A percentile compares a stretch with the other conserved stretches of the same genome.
Evolutionary conservation across 345 rosid species (phyloP).

Genomic region (Eucalyptus camaldulensis): DNA sequence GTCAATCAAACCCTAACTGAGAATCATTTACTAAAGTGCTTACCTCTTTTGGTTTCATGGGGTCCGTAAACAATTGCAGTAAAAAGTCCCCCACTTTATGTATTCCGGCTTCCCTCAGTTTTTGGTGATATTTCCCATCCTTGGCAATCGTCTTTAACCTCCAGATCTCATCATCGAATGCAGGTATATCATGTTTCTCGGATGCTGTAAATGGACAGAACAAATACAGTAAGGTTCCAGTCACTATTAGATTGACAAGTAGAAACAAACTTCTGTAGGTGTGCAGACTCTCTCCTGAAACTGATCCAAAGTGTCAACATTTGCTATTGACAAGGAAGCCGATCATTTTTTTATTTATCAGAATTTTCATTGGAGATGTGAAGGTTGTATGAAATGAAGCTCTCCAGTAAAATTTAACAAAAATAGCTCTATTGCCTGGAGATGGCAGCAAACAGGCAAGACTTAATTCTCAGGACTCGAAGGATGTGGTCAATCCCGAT

Average conservation of each 20-base stretch:
- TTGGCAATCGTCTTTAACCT: conserved; percentile 90
- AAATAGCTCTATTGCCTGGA: too few relatives aligned
- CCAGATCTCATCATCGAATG: conserved; percentile 75
- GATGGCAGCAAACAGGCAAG: too few relatives aligned
- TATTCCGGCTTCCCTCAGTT: conserved; percentile 72
- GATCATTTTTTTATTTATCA: too few relatives aligned
- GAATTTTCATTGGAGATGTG: too few relatives aligned
- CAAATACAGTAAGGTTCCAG: not conserved
- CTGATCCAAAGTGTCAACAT: too few relatives aligned
- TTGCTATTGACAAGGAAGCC: too few relatives aligned
- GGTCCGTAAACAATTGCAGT: conserved; percentile 59
- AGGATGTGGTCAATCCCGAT: too few relatives aligned
- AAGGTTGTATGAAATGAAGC: too few relatives aligned
- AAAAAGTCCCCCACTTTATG: conserved; percentile 69
- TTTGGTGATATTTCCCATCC: conserved; percentile 89
- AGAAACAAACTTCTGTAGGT: not conserved
- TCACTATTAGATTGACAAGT: not conserved
- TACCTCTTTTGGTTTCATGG: conserved; percentile 64
- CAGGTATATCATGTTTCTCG: conserved; percentile 94
- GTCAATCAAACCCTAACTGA: not conserved
- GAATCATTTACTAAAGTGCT: too few relatives aligned
- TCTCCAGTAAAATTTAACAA: too few relatives aligned
- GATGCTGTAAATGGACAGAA: conserved; percentile 28
- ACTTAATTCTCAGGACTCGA: too few relatives aligned
- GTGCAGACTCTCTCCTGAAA: too few relatives aligned